Evolutionary conservation across 1,139 yeast species (phyloP).

Genomic region (Suhomyces maxii): DNA sequence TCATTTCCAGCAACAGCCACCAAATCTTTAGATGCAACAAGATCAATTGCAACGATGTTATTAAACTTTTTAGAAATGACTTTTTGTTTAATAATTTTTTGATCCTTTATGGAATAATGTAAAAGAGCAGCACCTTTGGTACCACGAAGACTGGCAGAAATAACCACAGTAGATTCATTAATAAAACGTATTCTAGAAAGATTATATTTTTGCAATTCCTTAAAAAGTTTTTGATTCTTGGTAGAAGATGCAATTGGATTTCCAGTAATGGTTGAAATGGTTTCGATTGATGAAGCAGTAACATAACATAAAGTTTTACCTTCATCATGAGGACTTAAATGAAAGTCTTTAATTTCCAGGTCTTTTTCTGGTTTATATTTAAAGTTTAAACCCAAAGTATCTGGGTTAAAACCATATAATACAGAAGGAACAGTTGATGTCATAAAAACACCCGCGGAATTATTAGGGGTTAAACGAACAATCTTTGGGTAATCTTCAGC

Average conservation of each 20-base stretch:
- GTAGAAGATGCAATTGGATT: conserved; percentile 35
- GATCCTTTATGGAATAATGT: conserved; percentile 44
- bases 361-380: conserved; percentile 28
- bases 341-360: conserved; percentile 42
- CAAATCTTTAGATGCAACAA: conserved; percentile 42
- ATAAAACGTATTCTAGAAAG: conserved; percentile 64
- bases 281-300: conserved; percentile 54
- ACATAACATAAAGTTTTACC: conserved; percentile 59
- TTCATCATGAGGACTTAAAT: conserved; percentile 36
- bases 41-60: conserved; percentile 72
- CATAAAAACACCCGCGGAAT: conserved; percentile 59
- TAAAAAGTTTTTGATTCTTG: conserved; percentile 21
- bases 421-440: conserved; percentile 62
- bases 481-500: conserved; percentile 61
- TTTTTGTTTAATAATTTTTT: conserved; percentile 43
- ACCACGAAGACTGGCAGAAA: conserved; percentile 56
- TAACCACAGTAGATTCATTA: conserved; percentile 50
- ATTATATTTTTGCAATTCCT: conserved; percentile 31
- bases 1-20: conserved; percentile 79
- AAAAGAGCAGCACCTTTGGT: conserved; percentile 38
- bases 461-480: conserved; percentile 53
- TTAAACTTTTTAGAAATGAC: conserved; percentile 54
- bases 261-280: conserved; percentile 50
- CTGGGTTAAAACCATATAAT: conserved; percentile 59
- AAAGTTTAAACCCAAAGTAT: conserved; percentile 45